These are phyloP conservation scores for Sphaerosporella brunnea DNA, from an alignment of 495 filamentous ascomycete genomes.

Conservation along the genomic window DNA sequence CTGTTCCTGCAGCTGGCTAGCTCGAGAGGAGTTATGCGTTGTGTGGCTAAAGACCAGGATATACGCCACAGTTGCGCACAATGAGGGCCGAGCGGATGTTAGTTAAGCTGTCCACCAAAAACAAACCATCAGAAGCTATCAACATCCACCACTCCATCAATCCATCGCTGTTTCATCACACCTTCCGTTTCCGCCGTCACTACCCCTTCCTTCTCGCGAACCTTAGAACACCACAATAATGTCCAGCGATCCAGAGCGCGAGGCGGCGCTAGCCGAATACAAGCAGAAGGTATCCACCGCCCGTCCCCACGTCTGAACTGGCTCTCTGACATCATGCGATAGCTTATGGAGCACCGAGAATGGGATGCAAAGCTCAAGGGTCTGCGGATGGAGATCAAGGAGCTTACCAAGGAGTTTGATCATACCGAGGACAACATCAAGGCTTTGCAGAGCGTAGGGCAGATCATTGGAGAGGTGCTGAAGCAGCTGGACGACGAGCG, in stretches of 20 bases:
- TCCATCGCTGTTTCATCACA: neutral
- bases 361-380: conserved; percentile 95
- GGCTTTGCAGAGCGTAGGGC: conserved; percentile 93
- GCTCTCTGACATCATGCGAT: conserved; percentile 5
- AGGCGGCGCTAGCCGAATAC: conserved; percentile 21
- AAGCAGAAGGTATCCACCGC: conserved; percentile 16
- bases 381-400: conserved; percentile 84
- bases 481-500: conserved; percentile 98
- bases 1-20: neutral
- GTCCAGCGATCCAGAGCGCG: conserved; percentile 15
- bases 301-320: neutral
- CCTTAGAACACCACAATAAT: neutral
- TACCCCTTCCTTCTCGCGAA: neutral
- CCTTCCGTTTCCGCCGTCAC: neutral
- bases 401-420: conserved; percentile 82
- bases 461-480: conserved; percentile 97
- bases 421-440: conserved; percentile 99
- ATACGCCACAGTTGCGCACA: neutral
- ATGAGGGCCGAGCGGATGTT: neutral
- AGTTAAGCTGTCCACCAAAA: conserved; percentile 1
- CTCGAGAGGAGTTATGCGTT: too few species aligned
- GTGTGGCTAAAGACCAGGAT: neutral
- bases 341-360: conserved; percentile 90
- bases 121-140: neutral
- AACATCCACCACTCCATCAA: neutral